Percentiles rank a stretch among this genome's conserved stretches.
phyloP scores from a whole-genome alignment of 495 filamentous ascomycete species.

The Pyrenula massariospora region DNA sequence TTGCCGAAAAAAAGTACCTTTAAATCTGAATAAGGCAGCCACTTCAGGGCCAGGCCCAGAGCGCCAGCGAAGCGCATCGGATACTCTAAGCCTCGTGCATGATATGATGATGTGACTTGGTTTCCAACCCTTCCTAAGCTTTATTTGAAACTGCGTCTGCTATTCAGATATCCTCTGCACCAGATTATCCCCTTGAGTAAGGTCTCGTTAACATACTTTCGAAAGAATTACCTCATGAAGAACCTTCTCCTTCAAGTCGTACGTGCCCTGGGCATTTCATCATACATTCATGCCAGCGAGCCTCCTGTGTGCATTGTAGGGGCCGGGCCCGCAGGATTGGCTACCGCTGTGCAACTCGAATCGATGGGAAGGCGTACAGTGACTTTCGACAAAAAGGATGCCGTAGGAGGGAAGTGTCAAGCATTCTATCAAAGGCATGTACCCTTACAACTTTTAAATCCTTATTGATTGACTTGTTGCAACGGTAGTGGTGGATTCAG shows the following conservation, averaged over 20 bases:
- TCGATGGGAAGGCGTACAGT: neutral
- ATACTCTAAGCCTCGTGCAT: neutral
- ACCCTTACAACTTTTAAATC: neutral
- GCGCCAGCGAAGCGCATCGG: neutral
- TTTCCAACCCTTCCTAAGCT: neutral
- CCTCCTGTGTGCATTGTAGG: neutral
- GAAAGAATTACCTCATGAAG: neutral
- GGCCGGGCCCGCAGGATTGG: neutral
- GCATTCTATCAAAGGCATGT: neutral
- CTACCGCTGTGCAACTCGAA: neutral
- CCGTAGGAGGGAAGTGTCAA: neutral
- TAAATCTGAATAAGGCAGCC: neutral
- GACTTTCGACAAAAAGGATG: neutral
- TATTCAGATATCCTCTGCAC: neutral
- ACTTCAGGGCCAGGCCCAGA: neutral
- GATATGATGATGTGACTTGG: neutral
- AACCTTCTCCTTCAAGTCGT: neutral
- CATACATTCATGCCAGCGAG: neutral
- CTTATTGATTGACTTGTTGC: neutral
- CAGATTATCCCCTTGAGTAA: neutral
- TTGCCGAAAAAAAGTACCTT: neutral
- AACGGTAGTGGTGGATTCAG: neutral
- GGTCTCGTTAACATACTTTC: neutral
- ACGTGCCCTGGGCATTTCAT: neutral
- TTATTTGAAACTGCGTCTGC: neutral